Base-by-base conservation (phyloP, 768 basidiomycete species). In the Agaricus subrufescens region DNA sequence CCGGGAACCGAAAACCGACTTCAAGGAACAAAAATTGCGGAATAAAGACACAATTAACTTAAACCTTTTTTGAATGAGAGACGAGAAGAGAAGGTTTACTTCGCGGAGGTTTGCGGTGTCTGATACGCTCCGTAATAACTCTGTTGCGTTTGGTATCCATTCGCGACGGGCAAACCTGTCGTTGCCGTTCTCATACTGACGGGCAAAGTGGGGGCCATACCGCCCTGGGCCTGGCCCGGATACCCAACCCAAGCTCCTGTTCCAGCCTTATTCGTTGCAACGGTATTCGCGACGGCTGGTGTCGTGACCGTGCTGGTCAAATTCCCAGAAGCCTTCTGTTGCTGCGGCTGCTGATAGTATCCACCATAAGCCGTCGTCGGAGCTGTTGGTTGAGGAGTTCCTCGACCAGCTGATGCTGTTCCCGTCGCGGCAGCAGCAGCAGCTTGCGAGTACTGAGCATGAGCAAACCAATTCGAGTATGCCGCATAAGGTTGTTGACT, bases 241-340 rank as follows among this genome's bases (percentile, higher is more conserved):
- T 45, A 49, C 15, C 52, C 57, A n/a, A 42, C 47, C 58, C 57
- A 59, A 48, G 58, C 29, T 29, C 54, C 51, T 23, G 54, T 44
- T 40, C 48, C 49, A 37, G 59, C 45, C 1, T 60, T 56, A 46
- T 60, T 65, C 23, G 64, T 61, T 25, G 77, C 60, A 26, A 81
- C 79, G 0, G 82, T 83, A 46, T 83, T 84, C 9, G 81, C 81
- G 5, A 83, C 81, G 3, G 77, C 81, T 4, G 81, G 77, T 52
- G 79, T 69, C 23, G 61, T 46, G 26, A 46, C 27, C 30, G 37
- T 29, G n/a, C 38, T 37, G 27, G 51, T 31, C 29, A 59, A n/a
- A 62, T 10, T 19, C 37, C 26, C 38, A 3, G 27, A 27, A 27
- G 30, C 42, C 49, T 34, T 50, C 56, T 45, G 58, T 51, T 39